These are phyloP conservation scores for Aphanomyces cochlioides DNA, from an alignment of 352 stramenopile genomes.

Conservation along the genomic window DNA sequence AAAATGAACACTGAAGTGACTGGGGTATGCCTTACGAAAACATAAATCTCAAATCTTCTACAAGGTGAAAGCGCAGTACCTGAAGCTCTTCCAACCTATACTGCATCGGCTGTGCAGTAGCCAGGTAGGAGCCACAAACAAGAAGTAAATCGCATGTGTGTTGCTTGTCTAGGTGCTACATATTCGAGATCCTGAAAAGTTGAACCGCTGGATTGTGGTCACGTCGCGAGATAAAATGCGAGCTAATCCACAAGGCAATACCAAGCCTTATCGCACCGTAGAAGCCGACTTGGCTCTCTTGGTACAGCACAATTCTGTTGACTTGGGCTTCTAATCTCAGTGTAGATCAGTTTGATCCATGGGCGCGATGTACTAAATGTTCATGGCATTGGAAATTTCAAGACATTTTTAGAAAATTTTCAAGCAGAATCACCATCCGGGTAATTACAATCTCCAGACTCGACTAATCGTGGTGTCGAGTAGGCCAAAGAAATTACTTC, in stretches of 20 bases:
- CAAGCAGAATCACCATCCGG: constrained; percentile 49
- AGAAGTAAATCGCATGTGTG: not conserved
- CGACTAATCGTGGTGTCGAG: too few species aligned
- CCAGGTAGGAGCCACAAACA: constrained; percentile 31
- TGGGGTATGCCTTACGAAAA: not conserved
- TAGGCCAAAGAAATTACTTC: constrained; percentile 63
- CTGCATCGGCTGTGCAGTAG: constrained; percentile 48
- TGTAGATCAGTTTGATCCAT: constrained; percentile 58
- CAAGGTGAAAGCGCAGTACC: constrained; percentile 39
- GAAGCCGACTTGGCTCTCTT: constrained; percentile 76
- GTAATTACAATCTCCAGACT: constrained; percentile 28
- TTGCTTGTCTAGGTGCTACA: constrained; percentile 18
- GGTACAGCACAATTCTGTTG: constrained; percentile 1
- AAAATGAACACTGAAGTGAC: constrained; percentile 24
- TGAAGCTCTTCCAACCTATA: constrained; percentile 61
- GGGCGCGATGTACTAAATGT: constrained; percentile 71
- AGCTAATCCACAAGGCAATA: constrained; percentile 51
- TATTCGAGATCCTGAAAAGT: constrained; percentile 62
- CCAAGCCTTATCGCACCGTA: constrained; percentile 50
- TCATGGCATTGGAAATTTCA: constrained; percentile 73
- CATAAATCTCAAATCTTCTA: not conserved
- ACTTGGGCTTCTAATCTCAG: not conserved
- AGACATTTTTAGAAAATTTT: constrained; percentile 58
- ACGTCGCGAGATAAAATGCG: constrained; percentile 72
- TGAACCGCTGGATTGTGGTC: constrained; percentile 77